These are phyloP conservation scores for Candida mattraensis DNA, from an alignment of 805 yeast genomes.

Conservation along the genomic window DNA sequence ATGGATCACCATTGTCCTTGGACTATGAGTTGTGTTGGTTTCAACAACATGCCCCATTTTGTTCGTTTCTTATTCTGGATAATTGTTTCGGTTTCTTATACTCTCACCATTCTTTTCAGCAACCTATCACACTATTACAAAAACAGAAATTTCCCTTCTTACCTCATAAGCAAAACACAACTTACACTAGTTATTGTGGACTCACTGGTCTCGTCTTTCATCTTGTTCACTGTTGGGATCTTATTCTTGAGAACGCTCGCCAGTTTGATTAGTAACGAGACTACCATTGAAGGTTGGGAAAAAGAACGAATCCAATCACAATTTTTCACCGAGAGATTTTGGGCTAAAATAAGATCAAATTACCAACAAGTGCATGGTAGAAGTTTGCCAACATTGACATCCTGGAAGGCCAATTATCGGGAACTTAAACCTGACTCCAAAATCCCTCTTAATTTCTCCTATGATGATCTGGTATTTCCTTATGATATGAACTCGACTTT, in stretches of 20 bases:
- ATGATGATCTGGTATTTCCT: constrained; percentile 77
- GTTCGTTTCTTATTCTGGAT: constrained; percentile 74
- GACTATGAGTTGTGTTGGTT: constrained; percentile 91
- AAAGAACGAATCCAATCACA: constrained; percentile 74
- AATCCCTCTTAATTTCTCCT: constrained; percentile 40
- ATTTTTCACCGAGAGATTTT: constrained; percentile 54
- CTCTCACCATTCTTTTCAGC: constrained; percentile 41
- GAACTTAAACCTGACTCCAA: constrained; percentile 17
- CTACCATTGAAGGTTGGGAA: constrained; percentile 95
- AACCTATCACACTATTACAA: constrained; percentile 47
- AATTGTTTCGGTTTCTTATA: constrained; percentile 47
- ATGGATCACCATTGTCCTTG: constrained; percentile 97
- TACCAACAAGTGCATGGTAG: constrained; percentile 39
- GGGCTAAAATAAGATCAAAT: constrained; percentile 47
- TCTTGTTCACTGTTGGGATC: constrained; percentile 56
- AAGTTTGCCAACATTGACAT: constrained; percentile 43
- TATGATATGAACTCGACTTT: constrained; percentile 65
- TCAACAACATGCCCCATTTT: constrained; percentile 74
- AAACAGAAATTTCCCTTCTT: constrained; percentile 53
- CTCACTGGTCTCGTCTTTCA: constrained; percentile 56
- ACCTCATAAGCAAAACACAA: constrained; percentile 52
- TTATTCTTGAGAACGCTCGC: constrained; percentile 61
- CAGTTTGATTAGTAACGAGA: constrained; percentile 64
- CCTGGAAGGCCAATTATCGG: constrained; percentile 41
- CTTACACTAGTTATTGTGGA: constrained; percentile 55